A percentile compares a stretch with the other conserved stretches of the same genome.
Evolutionary conservation across 371 early-diverging fungal genomes (phyloP).

Genomic region (Syncephalastrum racemosum): DNA sequence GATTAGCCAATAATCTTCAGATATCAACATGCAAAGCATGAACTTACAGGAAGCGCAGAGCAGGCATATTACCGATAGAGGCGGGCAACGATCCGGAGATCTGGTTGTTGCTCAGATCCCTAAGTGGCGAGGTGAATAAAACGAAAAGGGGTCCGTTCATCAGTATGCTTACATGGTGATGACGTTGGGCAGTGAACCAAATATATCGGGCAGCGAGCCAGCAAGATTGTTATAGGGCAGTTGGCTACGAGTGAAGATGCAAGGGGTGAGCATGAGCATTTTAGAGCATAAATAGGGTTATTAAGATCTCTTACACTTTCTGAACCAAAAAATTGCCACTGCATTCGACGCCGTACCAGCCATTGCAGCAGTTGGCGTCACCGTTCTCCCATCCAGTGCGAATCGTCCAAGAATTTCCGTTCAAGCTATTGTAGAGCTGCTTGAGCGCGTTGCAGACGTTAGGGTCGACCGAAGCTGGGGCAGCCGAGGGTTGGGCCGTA

Average conservation of each 20-base stretch:
- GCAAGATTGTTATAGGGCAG: constrained; percentile 46
- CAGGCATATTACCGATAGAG: constrained; percentile 26
- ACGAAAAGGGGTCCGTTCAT: background rate
- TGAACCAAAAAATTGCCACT: constrained; percentile 31
- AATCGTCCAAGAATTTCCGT: constrained; percentile 38
- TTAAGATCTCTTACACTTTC: constrained; percentile 31
- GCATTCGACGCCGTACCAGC: constrained; percentile 43
- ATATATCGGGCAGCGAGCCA: constrained; percentile 47
- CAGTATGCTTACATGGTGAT: constrained; percentile 37
- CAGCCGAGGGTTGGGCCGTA: background rate
- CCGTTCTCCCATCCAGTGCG: constrained; percentile 39
- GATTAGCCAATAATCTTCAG: background rate
- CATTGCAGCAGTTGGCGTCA: constrained; percentile 39
- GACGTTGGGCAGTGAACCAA: constrained; percentile 39
- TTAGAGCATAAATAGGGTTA: too few species aligned
- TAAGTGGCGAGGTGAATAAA: constrained; percentile 11
- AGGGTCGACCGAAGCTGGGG: constrained; percentile 4
- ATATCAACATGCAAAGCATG: too few species aligned
- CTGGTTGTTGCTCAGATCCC: constrained; percentile 52
- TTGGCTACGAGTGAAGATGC: constrained; percentile 21
- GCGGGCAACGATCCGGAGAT: constrained; percentile 46
- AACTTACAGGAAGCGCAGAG: constrained; percentile 27
- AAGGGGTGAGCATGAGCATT: too few species aligned
- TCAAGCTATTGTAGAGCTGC: constrained; percentile 29
- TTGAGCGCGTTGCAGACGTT: constrained; percentile 32